A percentile compares a stretch with the other conserved stretches of the same genome.
These are phyloP conservation scores for Blastocystis sp. DNA, from an alignment of 352 stramenopile genomes.

Conservation along the genomic window DNA sequence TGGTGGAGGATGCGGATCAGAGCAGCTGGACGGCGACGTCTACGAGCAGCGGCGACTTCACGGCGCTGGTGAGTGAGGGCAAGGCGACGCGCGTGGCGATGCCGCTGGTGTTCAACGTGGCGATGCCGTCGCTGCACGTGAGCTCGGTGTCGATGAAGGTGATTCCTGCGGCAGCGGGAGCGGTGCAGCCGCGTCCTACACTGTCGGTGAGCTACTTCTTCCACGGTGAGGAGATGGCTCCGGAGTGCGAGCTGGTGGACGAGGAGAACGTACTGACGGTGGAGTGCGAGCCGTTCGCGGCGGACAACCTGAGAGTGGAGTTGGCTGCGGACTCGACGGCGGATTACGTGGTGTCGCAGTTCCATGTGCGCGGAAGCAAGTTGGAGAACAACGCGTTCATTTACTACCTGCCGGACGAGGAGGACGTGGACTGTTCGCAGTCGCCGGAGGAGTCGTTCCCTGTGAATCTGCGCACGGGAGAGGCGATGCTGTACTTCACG, in stretches of 20 bases:
- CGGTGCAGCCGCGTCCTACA: slow-evolving; percentile 11
- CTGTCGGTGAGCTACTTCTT: neutral
- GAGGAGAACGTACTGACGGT: neutral
- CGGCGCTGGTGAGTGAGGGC: neutral
- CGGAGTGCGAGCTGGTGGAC: neutral
- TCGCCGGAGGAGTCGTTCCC: neutral
- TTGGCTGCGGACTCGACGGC: neutral
- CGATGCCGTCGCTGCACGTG: neutral
- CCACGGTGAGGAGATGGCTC: neutral
- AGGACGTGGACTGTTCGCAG: slow-evolving; percentile 33
- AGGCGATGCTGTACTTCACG: slow-evolving; percentile 7
- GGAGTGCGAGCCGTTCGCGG: neutral
- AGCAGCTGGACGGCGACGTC: neutral
- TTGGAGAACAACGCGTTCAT: slow-evolving; percentile 44
- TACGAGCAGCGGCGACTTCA: neutral
- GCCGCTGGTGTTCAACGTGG: slow-evolving; percentile 21
- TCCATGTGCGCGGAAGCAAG: neutral
- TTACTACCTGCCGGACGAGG: slow-evolving; percentile 16
- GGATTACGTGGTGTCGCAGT: neutral
- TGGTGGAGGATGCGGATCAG: neutral
- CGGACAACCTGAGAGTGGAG: neutral
- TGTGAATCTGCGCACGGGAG: slow-evolving; percentile 35
- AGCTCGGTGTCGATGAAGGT: neutral
- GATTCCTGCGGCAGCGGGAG: neutral
- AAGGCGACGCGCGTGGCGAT: neutral